These are phyloP conservation scores for Daldinia sp. DNA, from an alignment of 2,329 filamentous ascomycete genomes.

Conservation along the genomic window DNA sequence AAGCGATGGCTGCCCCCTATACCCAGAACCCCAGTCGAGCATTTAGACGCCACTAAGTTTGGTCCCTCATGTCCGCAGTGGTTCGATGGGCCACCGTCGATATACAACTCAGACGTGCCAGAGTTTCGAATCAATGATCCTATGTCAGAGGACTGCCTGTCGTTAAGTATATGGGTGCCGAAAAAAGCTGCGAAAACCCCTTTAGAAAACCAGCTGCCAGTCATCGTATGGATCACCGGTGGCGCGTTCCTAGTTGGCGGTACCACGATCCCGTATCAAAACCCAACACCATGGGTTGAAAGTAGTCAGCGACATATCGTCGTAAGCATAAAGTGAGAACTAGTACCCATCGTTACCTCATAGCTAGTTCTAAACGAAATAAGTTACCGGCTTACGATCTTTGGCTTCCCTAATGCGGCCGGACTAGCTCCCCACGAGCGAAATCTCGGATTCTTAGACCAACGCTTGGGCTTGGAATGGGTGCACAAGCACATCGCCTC, in stretches of 20 bases:
- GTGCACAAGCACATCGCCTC: conserved; percentile 13
- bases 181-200: neutral
- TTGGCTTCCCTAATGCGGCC: conserved; percentile 9
- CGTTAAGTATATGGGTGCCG: neutral
- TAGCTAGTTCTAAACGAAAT: neutral
- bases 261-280: conserved; percentile 10
- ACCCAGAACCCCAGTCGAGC: neutral
- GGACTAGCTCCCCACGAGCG: conserved; percentile 12
- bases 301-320: conserved; percentile 11
- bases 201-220: neutral
- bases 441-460: conserved; percentile 14
- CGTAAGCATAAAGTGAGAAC: conserved; percentile 15
- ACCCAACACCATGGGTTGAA: conserved; percentile 9
- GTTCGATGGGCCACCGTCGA: neutral
- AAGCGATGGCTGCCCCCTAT: neutral
- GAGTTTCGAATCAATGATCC: neutral
- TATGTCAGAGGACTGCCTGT: neutral
- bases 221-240: conserved; percentile 11
- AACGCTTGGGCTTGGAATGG: conserved; percentile 13
- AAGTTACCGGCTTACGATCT: conserved; percentile 16
- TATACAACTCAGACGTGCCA: neutral
- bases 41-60: neutral
- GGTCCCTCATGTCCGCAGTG: neutral
- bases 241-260: conserved; percentile 14
- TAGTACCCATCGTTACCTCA: neutral